A percentile compares a stretch with the other conserved stretches of the same genome.
phyloP scores from a whole-genome alignment of 2,329 filamentous ascomycete species.

The Colletotrichum abscissum region DNA sequence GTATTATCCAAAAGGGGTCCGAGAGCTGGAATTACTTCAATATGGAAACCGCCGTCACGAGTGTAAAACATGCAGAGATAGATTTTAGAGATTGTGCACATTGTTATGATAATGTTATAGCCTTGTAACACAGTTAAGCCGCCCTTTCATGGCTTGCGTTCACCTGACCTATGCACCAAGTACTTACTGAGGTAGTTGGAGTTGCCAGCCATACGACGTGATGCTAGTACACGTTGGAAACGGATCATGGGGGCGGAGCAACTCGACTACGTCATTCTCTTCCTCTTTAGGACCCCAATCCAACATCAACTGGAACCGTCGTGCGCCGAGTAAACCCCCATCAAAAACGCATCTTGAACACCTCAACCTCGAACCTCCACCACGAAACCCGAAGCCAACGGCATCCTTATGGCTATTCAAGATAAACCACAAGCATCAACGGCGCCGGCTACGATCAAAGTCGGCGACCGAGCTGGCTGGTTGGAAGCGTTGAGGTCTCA shows the following conservation, averaged over 20 bases:
- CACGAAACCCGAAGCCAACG: not conserved
- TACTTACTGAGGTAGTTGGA: no score
- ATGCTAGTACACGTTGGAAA: not conserved
- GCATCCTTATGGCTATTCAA: not conserved
- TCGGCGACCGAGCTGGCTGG: conserved; percentile 21
- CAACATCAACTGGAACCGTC: not conserved
- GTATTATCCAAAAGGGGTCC: rapidly evolving
- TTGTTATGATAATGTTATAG: no score
- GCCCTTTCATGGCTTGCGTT: no score
- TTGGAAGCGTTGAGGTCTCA: conserved; percentile 10
- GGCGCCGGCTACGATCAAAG: conserved; percentile 1
- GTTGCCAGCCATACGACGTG: not conserved
- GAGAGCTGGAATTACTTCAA: no score
- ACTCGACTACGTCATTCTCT: not conserved
- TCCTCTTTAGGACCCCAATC: not conserved
- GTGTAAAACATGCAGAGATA: no score
- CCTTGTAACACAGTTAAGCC: no score
- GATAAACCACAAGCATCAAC: not conserved
- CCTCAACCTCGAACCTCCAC: not conserved
- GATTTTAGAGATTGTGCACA: no score
- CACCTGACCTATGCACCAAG: no score
- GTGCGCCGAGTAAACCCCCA: not conserved
- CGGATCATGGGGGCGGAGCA: not conserved
- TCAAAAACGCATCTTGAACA: not conserved
- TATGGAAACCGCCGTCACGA: no score